Conservation (phyloP, 192 early-diverging fungal species). For the Tieghemiomyces parasiticus region DNA sequence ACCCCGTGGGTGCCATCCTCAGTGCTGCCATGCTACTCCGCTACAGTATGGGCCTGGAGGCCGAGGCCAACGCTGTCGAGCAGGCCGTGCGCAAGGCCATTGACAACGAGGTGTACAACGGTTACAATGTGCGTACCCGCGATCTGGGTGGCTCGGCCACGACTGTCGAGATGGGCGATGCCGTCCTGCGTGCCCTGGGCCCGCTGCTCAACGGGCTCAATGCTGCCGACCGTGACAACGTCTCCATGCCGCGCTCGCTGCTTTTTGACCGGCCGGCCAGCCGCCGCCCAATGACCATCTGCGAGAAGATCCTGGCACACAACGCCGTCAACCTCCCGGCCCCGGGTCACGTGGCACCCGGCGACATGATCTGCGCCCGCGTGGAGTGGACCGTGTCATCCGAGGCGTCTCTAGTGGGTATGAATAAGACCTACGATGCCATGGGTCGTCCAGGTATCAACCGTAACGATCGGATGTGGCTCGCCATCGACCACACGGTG, state of each 20-base stretch:
- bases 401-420: conserved; percentile 69
- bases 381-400: conserved; percentile 75
- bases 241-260: conserved; percentile 24
- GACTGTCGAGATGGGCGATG: conserved; percentile 88
- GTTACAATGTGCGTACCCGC: conserved; percentile 64
- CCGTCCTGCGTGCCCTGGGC: conserved; percentile 56
- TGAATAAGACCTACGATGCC: conserved; percentile 68
- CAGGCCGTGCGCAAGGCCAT: conserved; percentile 81
- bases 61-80: conserved; percentile 86
- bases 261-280: conserved; percentile 29
- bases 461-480: conserved; percentile 71
- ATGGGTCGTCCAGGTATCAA: conserved; percentile 58
- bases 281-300: conserved; percentile 53
- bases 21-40: conserved; percentile 84
- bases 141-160: conserved; percentile 76
- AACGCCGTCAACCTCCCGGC: conserved; percentile 50
- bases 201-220: conserved; percentile 43
- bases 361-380: conserved; percentile 64
- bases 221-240: conserved; percentile 29
- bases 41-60: conserved; percentile 83
- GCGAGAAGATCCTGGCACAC: conserved; percentile 66
- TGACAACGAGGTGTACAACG: conserved; percentile 55
- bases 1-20: conserved; percentile 96
- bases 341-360: conserved; percentile 53
- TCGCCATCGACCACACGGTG: conserved; percentile 62